Evolutionary conservation across 2,329 filamentous ascomycete species (phyloP), one percentile per base, ranked within the genome.

Genomic region (Trichoderma brevicompactum): DNA sequence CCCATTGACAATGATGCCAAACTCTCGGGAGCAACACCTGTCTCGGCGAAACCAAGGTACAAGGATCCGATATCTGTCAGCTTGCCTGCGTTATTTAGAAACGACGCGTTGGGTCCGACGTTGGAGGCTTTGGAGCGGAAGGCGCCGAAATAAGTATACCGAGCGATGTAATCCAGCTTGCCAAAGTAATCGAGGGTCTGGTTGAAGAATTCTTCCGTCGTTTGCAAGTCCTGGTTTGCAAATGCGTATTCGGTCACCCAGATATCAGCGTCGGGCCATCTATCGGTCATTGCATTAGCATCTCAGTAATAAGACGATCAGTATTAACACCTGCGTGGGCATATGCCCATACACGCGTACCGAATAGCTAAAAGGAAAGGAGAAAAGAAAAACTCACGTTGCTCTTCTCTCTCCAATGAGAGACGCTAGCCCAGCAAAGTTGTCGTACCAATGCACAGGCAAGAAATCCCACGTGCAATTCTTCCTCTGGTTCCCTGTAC

Each of bases 181-280:
- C 94, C 91, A 67, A 94, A 85, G 75, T 87, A 92, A 50, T 86
- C 82, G 61, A 84, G 76, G 2, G 85, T 87, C 71, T 80, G 81
- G 71, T 92, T 92, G 79, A 86, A 93, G 73, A 91, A 92, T 0
- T 74, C 69, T 73, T 92, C 85, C 0, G 88, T 89, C 0, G 81
- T 76, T 1, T 74, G 66, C 15, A 92, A 81, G 32, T 82, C 79
- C 70, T 85, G 80, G 67, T 89, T 76, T 64, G 86, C 79, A 63
- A 83, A 82, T 43, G 89, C 91, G 74, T 89, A 93, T 76, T 95
- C 92, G 32, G 92, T 94, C 10, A 94, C 81, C 92, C 91, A 94
- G 67, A 94, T 85, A 3, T 84, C 81, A 40, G 81, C 79, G 67
- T 85, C 82, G 8, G 87, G 87, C 74, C 86, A 89, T 23, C 85